A percentile compares a stretch with the other conserved stretches of the same genome.
phyloP scores from a whole-genome alignment of 345 rosid genomes.

The Lumnitzera racemosa region DNA sequence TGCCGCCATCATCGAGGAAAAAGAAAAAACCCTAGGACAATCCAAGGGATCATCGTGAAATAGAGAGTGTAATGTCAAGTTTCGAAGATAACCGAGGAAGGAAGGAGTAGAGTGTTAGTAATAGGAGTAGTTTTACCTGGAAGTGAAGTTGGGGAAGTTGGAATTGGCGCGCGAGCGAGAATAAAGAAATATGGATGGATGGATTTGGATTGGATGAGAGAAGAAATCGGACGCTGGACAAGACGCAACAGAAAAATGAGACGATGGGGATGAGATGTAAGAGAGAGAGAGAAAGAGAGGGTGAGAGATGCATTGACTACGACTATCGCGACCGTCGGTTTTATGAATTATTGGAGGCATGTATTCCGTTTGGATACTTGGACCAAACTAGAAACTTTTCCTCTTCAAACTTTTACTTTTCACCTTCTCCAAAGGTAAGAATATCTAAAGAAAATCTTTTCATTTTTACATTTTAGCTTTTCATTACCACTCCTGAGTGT shows the following conservation, averaged over 20 bases:
- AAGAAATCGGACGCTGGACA: constrained; percentile 88
- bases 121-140: not conserved
- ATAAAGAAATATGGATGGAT: constrained; percentile 14
- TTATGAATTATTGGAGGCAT: too few species aligned
- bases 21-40: not conserved
- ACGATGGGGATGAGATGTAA: constrained; percentile 56
- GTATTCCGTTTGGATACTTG: too few species aligned
- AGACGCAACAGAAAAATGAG: constrained; percentile 31
- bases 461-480: too few species aligned
- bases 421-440: too few species aligned
- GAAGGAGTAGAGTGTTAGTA: not conserved
- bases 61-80: not conserved
- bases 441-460: too few species aligned
- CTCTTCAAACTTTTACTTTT: too few species aligned
- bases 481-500: too few species aligned
- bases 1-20: constrained; percentile 23
- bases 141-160: not conserved
- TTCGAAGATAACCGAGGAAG: not conserved
- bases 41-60: not conserved
- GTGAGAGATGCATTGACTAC: too few species aligned
- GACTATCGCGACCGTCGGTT: too few species aligned
- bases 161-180: not conserved
- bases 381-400: too few species aligned
- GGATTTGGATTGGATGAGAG: constrained; percentile 50
- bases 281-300: constrained; percentile 4